phyloP scores from a whole-genome alignment of 2,329 filamentous ascomycete genomes.

The Fusarium coffeatum region DNA sequence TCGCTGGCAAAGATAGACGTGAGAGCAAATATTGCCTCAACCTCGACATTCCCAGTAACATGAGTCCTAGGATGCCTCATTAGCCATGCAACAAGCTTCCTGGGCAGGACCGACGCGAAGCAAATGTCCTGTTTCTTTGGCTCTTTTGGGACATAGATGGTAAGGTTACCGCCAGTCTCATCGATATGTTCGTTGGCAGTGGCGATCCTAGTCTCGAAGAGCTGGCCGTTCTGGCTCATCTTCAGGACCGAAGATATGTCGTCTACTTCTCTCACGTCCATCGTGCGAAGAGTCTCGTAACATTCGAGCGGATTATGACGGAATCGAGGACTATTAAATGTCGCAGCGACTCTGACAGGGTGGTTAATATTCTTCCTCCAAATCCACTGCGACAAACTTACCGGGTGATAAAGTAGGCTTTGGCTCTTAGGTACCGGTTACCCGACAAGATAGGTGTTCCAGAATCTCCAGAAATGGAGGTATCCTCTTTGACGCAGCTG shows the following conservation, averaged over 20 bases:
- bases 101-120: constrained; percentile 29
- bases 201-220: background rate
- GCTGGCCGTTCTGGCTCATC: constrained; percentile 1
- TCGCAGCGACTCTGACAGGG: constrained; percentile 24
- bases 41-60: background rate
- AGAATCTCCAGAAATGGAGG: background rate
- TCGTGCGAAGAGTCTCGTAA: constrained; percentile 18
- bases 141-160: constrained; percentile 21
- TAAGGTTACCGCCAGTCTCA: constrained; percentile 1
- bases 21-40: constrained; percentile 12
- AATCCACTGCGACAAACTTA: no score
- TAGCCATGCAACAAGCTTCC: constrained; percentile 30
- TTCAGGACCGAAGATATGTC: constrained; percentile 17
- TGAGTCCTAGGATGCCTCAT: constrained; percentile 3
- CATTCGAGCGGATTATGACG: rapidly evolving
- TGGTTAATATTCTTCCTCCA: no score
- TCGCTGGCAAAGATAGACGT: constrained; percentile 31
- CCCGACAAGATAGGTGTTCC: constrained; percentile 8
- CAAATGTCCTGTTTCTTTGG: constrained; percentile 21
- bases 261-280: constrained; percentile 23
- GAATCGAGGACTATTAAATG: constrained; percentile 28
- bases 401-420: constrained; percentile 33
- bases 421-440: background rate
- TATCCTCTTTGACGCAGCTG: constrained; percentile 12
- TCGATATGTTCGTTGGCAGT: constrained; percentile 33